Evolutionary conservation across 139 green algal genomes (phyloP).

Genomic region (Auxenochlorella pyrenoidosa): DNA sequence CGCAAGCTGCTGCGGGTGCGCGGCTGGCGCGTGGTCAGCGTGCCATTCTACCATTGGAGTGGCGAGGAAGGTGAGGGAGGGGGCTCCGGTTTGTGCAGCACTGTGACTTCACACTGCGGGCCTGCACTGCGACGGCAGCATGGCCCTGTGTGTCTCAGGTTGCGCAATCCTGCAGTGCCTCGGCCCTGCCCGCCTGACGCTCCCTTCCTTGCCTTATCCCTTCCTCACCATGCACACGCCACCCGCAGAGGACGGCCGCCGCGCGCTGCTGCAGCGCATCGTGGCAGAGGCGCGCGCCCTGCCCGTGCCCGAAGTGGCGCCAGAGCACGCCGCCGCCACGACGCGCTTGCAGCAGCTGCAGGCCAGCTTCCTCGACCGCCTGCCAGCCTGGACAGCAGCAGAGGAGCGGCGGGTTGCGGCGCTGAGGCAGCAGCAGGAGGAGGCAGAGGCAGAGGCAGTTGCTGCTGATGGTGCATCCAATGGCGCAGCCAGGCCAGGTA

Average conservation of each 20-base stretch:
- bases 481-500: neutral
- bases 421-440: neutral
- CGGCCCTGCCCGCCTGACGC: neutral
- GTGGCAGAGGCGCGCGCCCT: constrained; percentile 23
- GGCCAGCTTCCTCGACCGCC: too few species aligned
- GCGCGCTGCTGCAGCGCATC: constrained; percentile 28
- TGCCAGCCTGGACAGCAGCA: neutral
- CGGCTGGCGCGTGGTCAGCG: constrained; percentile 53
- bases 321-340: neutral
- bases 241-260: constrained; percentile 13
- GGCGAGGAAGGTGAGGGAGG: neutral
- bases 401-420: neutral
- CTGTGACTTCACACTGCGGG: too few species aligned
- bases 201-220: neutral
- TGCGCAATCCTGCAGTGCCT: too few species aligned
- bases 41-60: constrained; percentile 63
- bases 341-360: neutral
- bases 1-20: constrained; percentile 45
- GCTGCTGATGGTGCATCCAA: neutral
- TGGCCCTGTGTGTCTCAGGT: too few species aligned
- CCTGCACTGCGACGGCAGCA: too few species aligned
- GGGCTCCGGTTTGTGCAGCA: neutral
- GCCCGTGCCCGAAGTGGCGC: neutral
- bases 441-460: neutral
- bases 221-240: neutral